Conservation (phyloP, 2,329 filamentous ascomycete species). For the Malbranchea cinnamomea region DNA sequence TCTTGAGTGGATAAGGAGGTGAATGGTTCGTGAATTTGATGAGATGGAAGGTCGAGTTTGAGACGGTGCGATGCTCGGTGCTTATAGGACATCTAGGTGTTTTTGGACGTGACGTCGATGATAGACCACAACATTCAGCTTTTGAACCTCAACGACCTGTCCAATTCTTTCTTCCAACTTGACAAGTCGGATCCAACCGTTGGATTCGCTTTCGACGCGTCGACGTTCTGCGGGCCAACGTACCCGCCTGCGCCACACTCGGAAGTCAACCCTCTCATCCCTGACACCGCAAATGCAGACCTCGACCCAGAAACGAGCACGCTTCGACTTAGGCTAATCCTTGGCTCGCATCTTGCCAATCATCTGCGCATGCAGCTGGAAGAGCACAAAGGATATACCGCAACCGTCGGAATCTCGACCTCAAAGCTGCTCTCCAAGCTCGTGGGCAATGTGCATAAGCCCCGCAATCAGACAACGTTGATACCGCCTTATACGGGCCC, state of each 20-base stretch:
- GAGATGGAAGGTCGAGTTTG: too few relatives aligned
- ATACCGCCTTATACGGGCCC: slow-evolving; percentile 42
- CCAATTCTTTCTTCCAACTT: slow-evolving; percentile 65
- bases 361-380: slow-evolving; percentile 61
- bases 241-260: slow-evolving; percentile 28
- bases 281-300: slow-evolving; percentile 4
- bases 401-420: slow-evolving; percentile 74
- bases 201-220: slow-evolving; percentile 71
- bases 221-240: slow-evolving; percentile 48
- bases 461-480: slow-evolving; percentile 72
- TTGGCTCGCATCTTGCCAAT: slow-evolving; percentile 69
- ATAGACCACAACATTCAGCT: slow-evolving; percentile 64
- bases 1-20: too few relatives aligned
- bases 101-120: slow-evolving; percentile 72
- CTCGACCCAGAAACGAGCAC: slow-evolving; percentile 14
- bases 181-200: slow-evolving; percentile 55
- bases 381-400: slow-evolving; percentile 65
- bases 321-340: slow-evolving; percentile 46
- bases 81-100: slow-evolving; percentile 43
- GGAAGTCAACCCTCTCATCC: slow-evolving; percentile 8
- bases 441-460: slow-evolving; percentile 71
- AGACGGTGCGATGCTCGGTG: too few relatives aligned
- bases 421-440: slow-evolving; percentile 80
- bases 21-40: too few relatives aligned
- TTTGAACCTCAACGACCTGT: slow-evolving; percentile 50